Evolutionary conservation across 1,284 basidiomycete genomes (phyloP).

Genomic region (Trichosporon faecale): DNA sequence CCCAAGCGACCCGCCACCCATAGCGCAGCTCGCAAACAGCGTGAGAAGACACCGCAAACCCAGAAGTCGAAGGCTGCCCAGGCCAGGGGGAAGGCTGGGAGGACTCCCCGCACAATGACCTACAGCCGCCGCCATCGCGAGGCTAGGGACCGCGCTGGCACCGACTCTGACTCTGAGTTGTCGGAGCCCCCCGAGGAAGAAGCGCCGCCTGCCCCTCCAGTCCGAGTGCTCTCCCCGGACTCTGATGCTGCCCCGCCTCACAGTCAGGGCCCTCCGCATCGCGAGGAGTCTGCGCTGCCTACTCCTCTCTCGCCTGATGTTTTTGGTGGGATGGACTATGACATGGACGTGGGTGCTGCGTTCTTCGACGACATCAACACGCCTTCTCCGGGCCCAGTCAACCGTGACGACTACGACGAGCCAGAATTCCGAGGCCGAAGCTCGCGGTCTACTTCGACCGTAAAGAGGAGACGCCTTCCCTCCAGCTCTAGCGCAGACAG

Average conservation of each 20-base stretch:
- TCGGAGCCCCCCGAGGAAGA: conserved; percentile 17
- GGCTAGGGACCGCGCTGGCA: not conserved
- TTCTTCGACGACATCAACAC: not conserved
- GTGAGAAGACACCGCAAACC: not conserved
- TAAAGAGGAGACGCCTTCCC: conserved; percentile 8
- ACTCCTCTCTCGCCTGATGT: not conserved
- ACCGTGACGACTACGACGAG: not conserved
- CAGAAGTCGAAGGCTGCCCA: not conserved
- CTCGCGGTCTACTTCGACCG: not conserved
- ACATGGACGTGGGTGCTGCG: not conserved
- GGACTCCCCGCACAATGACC: conserved; percentile 7
- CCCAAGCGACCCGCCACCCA: not conserved
- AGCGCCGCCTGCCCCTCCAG: not conserved
- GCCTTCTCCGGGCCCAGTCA: not conserved
- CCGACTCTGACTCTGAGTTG: conserved; percentile 12
- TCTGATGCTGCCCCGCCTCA: not conserved
- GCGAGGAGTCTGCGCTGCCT: not conserved
- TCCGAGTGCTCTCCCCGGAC: not conserved
- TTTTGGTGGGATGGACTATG: not conserved
- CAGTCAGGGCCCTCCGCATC: not conserved
- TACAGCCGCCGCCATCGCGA: conserved; percentile 17
- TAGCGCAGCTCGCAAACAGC: not conserved
- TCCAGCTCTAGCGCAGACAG: conserved; percentile 17
- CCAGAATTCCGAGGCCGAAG: not conserved
- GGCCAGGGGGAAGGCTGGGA: conserved; percentile 3